These are phyloP conservation scores for Entomortierella parvispora DNA, from an alignment of 192 early-diverging fungal genomes.

Conservation along the genomic window DNA sequence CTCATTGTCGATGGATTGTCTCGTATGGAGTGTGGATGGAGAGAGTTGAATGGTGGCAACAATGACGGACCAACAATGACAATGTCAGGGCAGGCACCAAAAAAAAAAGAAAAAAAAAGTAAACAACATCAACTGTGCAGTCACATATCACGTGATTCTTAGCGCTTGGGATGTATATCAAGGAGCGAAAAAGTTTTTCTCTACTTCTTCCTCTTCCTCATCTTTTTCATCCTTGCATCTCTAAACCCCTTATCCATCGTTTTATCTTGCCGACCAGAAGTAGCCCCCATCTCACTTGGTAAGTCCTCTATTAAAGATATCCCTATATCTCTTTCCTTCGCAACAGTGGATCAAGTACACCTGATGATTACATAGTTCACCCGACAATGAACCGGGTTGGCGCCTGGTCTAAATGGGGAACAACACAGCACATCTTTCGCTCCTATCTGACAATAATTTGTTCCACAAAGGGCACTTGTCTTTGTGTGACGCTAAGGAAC, in stretches of 20 bases:
- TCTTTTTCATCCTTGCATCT: not conserved
- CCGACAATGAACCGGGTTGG: constrained; percentile 3
- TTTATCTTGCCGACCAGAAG: no score
- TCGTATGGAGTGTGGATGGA: not conserved
- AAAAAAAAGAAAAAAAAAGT: constrained; percentile 5
- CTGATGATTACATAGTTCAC: constrained; percentile 26
- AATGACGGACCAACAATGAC: not conserved
- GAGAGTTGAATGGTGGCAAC: not conserved
- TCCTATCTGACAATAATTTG: constrained; percentile 9
- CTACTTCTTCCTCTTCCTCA: not conserved
- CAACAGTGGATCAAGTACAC: not conserved
- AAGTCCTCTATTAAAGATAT: not conserved
- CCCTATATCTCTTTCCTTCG: no score
- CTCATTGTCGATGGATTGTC: constrained; percentile 70
- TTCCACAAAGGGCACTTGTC: not conserved
- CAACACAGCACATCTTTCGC: constrained; percentile 18
- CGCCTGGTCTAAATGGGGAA: constrained; percentile 7
- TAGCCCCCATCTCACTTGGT: not conserved
- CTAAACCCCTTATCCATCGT: not conserved
- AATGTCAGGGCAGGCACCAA: not conserved
- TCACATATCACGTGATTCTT: not conserved
- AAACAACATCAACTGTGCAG: not conserved
- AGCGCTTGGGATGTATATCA: not conserved
- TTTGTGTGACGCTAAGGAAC: no score
- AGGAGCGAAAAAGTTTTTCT: constrained; percentile 10